These are phyloP conservation scores for Carex kokanica DNA, from an alignment of 176 grass and related monocot genomes.

Conservation along the genomic window DNA sequence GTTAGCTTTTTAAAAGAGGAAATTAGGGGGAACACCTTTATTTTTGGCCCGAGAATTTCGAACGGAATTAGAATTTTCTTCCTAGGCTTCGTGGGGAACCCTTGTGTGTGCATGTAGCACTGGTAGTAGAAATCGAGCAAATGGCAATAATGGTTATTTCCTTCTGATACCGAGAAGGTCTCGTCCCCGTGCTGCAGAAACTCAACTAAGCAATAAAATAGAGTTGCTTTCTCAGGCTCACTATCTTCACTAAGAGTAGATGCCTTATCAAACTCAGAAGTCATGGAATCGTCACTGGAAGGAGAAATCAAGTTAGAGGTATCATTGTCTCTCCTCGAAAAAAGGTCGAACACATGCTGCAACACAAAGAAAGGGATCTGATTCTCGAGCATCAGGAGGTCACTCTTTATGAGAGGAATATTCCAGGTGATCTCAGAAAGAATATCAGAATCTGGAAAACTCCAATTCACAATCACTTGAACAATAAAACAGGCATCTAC, in stretches of 20 bases:
- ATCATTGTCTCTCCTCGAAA: neutral
- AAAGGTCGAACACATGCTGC: neutral
- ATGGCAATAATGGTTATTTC: neutral
- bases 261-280: neutral
- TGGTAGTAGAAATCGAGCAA: constrained; percentile 31
- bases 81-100: neutral
- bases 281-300: neutral
- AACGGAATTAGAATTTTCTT: neutral
- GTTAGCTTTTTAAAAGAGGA: constrained; percentile 5
- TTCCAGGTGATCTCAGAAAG: constrained; percentile 11
- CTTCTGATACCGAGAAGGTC: neutral
- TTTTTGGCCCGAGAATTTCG: neutral
- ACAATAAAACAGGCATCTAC: constrained; percentile 23
- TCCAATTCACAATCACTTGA: constrained; percentile 16
- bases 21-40: neutral
- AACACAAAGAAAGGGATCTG: constrained; percentile 23
- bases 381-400: constrained; percentile 28
- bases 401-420: constrained; percentile 24
- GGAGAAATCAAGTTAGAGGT: neutral
- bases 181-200: constrained; percentile 8
- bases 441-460: neutral
- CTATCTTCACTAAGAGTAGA: constrained; percentile 10
- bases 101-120: constrained; percentile 8
- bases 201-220: neutral
- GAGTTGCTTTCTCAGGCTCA: neutral